phyloP scores from a whole-genome alignment of 345 rosid genomes.

The Fremontodendron californicum region DNA sequence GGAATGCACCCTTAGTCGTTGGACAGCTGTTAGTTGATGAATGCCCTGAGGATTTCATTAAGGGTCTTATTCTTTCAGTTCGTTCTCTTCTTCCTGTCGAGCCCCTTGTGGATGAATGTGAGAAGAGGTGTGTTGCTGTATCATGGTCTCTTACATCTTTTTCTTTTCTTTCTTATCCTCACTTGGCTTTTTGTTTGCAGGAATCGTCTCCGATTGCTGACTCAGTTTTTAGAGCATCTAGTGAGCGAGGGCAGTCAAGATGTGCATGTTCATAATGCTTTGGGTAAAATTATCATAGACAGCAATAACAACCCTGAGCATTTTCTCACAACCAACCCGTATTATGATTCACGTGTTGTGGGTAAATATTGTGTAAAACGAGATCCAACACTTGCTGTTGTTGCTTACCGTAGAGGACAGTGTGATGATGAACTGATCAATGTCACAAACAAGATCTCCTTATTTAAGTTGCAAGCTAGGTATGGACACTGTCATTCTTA shows the following conservation, averaged over 20 bases:
- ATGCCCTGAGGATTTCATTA: constrained; percentile 95
- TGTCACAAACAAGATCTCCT: constrained; percentile 89
- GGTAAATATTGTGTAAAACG: constrained; percentile 98
- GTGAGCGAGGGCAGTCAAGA: constrained; percentile 99
- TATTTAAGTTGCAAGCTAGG: constrained; percentile 97
- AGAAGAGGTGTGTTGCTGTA: constrained; percentile 52
- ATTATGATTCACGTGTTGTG: constrained; percentile 90
- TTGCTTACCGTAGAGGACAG: constrained; percentile 93
- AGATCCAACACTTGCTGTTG: constrained; percentile 97
- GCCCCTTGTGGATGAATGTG: constrained; percentile 78
- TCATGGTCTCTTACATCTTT: background rate
- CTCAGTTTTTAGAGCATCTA: constrained; percentile 97
- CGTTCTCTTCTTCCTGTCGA: constrained; percentile 76
- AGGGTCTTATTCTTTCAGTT: constrained; percentile 93
- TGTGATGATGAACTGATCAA: constrained; percentile 94
- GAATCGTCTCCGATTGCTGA: constrained; percentile 94
- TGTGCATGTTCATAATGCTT: constrained; percentile 94
- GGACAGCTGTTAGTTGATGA: constrained; percentile 89
- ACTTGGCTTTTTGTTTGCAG: constrained; percentile 38
- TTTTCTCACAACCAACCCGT: constrained; percentile 92
- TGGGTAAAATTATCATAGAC: constrained; percentile 96
- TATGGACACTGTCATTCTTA: constrained; percentile 22
- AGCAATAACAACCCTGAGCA: constrained; percentile 99
- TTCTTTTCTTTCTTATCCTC: constrained; percentile 16
- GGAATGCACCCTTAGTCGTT: constrained; percentile 91